Conservation (phyloP, 805 yeast species). For the Wickerhamomyces silvicola region DNA sequence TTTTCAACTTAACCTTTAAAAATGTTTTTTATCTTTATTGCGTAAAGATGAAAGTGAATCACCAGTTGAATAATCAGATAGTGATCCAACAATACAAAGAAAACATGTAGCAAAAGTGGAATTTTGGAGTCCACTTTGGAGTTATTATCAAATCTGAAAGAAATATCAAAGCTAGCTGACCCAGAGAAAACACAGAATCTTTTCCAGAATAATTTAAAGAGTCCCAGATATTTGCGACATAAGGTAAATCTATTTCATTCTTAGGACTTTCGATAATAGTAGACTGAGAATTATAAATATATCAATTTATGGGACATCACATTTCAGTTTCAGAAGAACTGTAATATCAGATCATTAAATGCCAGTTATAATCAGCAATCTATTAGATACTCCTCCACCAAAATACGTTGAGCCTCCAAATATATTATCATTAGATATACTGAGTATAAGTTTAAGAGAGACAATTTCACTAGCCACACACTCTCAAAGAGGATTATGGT, state of each 20-base stretch:
- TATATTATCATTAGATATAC: constrained; percentile 43
- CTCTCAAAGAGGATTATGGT: constrained; percentile 62
- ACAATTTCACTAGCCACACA: constrained; percentile 44
- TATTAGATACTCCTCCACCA: constrained; percentile 4
- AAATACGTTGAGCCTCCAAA: constrained; percentile 31
- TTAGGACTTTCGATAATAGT: constrained; percentile 25
- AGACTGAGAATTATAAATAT: no score
- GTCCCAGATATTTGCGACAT: constrained; percentile 65
- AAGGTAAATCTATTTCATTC: constrained; percentile 48
- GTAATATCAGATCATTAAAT: constrained; percentile 13
- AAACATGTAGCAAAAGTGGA: constrained; percentile 71
- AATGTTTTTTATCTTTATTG: no score
- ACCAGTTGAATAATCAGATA: no score
- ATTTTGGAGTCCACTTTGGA: constrained; percentile 52
- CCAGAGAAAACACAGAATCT: constrained; percentile 76
- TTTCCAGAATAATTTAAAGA: constrained; percentile 48
- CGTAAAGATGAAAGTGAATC: no score
- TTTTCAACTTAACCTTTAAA: no score
- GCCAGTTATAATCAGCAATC: constrained; percentile 11
- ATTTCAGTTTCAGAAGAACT: constrained; percentile 18
- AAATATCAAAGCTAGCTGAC: constrained; percentile 81
- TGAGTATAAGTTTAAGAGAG: constrained; percentile 41
- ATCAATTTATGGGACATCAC: no score
- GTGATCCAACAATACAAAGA: constrained; percentile 81
- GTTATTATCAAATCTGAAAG: constrained; percentile 72